Base-by-base conservation (phyloP, 2,329 filamentous ascomycete genomes). In the Arthrobotrys iridis region DNA sequence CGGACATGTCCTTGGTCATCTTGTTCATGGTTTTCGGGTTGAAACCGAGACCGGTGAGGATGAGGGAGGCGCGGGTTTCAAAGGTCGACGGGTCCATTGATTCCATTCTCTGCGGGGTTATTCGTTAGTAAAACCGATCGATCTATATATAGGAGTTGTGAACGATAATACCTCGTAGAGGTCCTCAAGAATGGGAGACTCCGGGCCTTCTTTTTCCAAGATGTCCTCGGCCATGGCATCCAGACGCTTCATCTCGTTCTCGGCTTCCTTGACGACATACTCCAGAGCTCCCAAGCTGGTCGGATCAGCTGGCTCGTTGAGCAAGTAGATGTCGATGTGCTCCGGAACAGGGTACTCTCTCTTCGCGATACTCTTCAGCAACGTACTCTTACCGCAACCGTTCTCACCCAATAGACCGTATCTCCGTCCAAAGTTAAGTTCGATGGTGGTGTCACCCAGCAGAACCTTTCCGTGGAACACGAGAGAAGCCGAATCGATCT, bases 1-100 rank as follows among this genome's bases (percentile, higher is more conserved):
- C 95, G 79, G 95, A 99, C 96, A 99, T 99, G 83, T 99, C 96
- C 88, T 98, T 99, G 80, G 96, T 99, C 89, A 96, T 97, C 89
- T 99, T 99, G 84, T 96, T 86, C 82, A 99, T 98, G 67, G 96
- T 99, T 80, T 84, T 85, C 87, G 98, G 98, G 90, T 99, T 97
- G 89, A 99, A 99, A 79, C 95, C 95, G 73, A 99, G 91, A 93
- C 95, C 95, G 66, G 95, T 99, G 80, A 99, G 85, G 82, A 99
- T 99, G 79, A 97, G 90, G 66, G 94, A 97, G 76, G 95, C 95
- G 82, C 95, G 93, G 77, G 94, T 97, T 81, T 93, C 86, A 85
- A 99, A 99, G 60, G 96, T 99, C 37, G 93, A 96, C 52, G 95
- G 95, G 81, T 99, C 96, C 94, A 99, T 97, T 84, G 90, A 90